A percentile compares a stretch with the other conserved stretches of the same genome.
These are phyloP conservation scores for Combretum micranthum DNA, from an alignment of 345 rosid genomes.

Conservation along the genomic window DNA sequence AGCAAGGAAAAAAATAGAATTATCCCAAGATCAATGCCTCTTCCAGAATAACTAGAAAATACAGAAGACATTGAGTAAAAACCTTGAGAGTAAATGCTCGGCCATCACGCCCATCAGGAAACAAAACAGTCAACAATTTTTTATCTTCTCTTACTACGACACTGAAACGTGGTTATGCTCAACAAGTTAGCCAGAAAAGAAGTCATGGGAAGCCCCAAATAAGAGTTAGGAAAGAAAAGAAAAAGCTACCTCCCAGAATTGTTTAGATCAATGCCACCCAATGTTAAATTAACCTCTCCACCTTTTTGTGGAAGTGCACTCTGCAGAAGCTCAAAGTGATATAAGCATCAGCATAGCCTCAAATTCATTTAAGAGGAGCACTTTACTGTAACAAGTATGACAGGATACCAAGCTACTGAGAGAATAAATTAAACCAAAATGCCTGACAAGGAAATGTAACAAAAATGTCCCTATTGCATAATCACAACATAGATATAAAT, in stretches of 20 bases:
- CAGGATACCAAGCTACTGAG: no score
- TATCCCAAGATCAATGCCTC: background rate
- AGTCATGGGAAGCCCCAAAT: slow-evolving; percentile 13
- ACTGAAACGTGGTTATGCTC: slow-evolving; percentile 36
- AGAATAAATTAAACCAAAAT: no score
- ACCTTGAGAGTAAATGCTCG: slow-evolving; percentile 99
- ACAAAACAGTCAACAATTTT: slow-evolving; percentile 82
- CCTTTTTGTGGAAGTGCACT: slow-evolving; percentile 87
- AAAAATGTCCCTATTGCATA: no score
- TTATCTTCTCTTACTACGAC: slow-evolving; percentile 98
- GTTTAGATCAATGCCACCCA: slow-evolving; percentile 96
- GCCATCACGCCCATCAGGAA: slow-evolving; percentile 99
- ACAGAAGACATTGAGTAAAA: slow-evolving; percentile 2
- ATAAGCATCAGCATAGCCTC: no score
- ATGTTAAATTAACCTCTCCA: slow-evolving; percentile 89
- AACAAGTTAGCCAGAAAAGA: slow-evolving; percentile 4
- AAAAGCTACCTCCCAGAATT: slow-evolving; percentile 83
- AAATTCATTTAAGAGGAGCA: no score
- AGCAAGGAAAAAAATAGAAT: background rate
- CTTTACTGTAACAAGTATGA: no score
- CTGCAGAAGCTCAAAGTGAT: slow-evolving; percentile 31
- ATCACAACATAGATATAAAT: no score
- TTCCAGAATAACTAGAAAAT: slow-evolving; percentile 1
- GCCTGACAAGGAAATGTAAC: no score
- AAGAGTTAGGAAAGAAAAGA: slow-evolving; percentile 7